Evolutionary conservation across 208 protist species (phyloP).

Genomic region (Tritrichomonas foetus): DNA sequence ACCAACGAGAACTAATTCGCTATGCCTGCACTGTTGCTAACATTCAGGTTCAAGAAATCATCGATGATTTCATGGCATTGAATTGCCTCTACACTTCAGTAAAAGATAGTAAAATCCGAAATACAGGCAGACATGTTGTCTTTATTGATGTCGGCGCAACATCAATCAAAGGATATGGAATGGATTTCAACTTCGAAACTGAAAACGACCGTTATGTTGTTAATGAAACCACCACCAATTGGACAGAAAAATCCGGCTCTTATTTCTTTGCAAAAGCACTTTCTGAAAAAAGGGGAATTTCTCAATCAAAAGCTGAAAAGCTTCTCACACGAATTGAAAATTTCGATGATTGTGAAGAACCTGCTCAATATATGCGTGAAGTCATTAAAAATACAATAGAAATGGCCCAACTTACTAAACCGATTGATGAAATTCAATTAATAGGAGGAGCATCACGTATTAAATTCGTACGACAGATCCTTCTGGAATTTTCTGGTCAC

Average conservation of each 20-base stretch:
- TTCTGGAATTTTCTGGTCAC: background rate
- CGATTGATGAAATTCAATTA: background rate
- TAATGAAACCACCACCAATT: background rate
- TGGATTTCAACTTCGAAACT: background rate
- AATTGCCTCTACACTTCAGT: background rate
- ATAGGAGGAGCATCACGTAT: background rate
- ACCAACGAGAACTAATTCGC: background rate
- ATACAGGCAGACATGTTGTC: background rate
- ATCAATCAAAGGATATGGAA: background rate
- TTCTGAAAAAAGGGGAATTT: background rate
- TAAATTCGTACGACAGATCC: background rate
- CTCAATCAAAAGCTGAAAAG: background rate
- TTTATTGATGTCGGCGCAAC: slow-evolving; percentile 32
- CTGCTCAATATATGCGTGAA: background rate
- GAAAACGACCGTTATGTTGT: background rate
- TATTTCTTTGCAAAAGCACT: background rate
- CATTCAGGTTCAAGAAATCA: background rate
- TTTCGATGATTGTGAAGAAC: background rate
- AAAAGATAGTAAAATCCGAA: background rate
- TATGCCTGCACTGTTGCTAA: background rate
- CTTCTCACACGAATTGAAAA: background rate
- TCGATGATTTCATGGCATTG: background rate
- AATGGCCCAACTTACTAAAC: background rate
- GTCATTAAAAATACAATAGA: background rate
- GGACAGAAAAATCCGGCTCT: background rate